Base-by-base conservation (phyloP, 2,329 filamentous ascomycete genomes). In the Claviceps paspali region DNA sequence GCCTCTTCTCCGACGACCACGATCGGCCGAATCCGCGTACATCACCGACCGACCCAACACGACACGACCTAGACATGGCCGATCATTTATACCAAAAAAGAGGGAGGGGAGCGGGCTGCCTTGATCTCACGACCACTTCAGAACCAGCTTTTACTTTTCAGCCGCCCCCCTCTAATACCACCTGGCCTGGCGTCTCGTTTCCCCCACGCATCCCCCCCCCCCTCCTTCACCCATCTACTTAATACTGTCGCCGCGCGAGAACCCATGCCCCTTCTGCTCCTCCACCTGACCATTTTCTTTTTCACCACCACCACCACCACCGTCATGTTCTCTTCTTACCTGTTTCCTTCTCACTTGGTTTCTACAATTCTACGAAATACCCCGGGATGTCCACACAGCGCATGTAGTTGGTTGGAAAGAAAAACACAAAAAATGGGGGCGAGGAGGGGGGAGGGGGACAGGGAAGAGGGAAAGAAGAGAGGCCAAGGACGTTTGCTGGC, bases 311-410 rank as follows among this genome's bases (percentile, higher is more conserved):
- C n/a, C n/a, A n/a, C n/a, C n/a, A n/a, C n/a, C n/a, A n/a, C n/a
- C n/a, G n/a, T n/a, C n/a, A n/a, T n/a, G n/a, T n/a, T n/a, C n/a
- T n/a, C n/a, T 21, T 21, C 18, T 31, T 21, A 3, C n/a, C 21
- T 12, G 5, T 26, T 29, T 32, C 30, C 23, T 31, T 30, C 17
- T 35, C 33, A 26, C 10, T 26, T 27, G 23, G 28, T 24, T 35
- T 21, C 30, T 35, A 27, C 14, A n/a, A 41, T 36, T 42, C 32
- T 43, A 36, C 15, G 28, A n/a, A 41, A 45, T 45, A 44, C n/a
- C 40, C 39, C 43, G 34, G 24, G 22, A 31, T 29, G 27, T 34
- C 17, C 17, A 21, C 24, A 27, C 29, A 31, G 29, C 29, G 29
- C 29, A 31, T 31, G 17, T 31, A 17, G 17, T 31, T 21, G 6